Conservation (phyloP, 2,329 filamentous ascomycete genomes). For the Clarireedia paspali region DNA sequence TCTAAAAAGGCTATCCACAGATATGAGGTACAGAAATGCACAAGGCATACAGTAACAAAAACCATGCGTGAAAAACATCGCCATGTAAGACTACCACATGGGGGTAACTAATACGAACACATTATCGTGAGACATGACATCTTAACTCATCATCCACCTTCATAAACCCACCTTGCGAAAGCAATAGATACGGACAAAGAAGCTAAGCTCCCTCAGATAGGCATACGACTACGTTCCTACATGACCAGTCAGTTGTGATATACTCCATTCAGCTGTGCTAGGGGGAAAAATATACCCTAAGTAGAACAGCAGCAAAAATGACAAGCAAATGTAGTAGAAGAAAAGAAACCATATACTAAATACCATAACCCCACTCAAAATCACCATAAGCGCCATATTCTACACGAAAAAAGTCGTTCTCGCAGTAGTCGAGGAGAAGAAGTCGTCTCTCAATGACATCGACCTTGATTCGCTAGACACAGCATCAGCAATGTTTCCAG, state of each 20-base stretch:
- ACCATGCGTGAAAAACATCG: not conserved
- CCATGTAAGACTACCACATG: not conserved
- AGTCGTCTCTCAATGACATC: conserved; percentile 1
- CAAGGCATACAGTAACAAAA: not conserved
- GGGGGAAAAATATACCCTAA: not conserved
- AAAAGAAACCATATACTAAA: not conserved
- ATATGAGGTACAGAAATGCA: not conserved
- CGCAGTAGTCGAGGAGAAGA: conserved; percentile 2
- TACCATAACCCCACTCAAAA: conserved; percentile 7
- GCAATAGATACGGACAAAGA: not conserved
- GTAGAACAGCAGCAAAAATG: not conserved
- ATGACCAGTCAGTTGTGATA: not conserved
- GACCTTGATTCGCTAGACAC: conserved; percentile 1
- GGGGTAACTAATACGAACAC: not conserved
- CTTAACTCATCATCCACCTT: not conserved
- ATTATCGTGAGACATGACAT: not conserved
- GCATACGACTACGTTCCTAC: not conserved
- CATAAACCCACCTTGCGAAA: not conserved
- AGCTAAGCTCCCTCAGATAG: not conserved
- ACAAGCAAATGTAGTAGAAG: not conserved
- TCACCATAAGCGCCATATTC: conserved; percentile 6
- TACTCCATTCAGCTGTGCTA: not conserved
- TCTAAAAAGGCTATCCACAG: not conserved
- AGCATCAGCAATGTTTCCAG: not conserved
- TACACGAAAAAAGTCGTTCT: conserved; percentile 7